Conservation (phyloP, 208 protist species). For the Leishmania aethiopica region DNA sequence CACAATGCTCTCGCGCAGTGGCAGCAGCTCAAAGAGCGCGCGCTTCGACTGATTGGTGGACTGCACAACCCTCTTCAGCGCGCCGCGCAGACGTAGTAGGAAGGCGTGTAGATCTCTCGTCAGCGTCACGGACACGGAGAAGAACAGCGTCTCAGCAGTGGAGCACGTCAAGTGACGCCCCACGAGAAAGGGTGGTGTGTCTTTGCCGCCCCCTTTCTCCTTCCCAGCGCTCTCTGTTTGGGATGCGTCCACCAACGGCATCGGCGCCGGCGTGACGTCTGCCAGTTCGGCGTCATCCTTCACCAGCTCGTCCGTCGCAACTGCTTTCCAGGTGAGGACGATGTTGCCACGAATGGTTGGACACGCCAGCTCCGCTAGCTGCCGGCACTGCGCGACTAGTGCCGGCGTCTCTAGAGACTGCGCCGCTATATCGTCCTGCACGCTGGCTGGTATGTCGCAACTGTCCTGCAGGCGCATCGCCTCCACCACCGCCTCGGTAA, state of each 20-base stretch:
- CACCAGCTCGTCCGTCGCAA: slow-evolving; percentile 32
- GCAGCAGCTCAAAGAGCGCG: slow-evolving; percentile 50
- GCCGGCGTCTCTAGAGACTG: slow-evolving; percentile 21
- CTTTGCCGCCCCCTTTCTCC: neutral
- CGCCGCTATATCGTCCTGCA: slow-evolving; percentile 21
- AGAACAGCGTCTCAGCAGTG: slow-evolving; percentile 62
- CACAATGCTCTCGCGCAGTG: slow-evolving; percentile 45
- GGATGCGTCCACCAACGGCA: neutral
- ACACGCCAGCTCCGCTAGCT: slow-evolving; percentile 34
- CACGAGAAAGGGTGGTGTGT: slow-evolving; percentile 28
- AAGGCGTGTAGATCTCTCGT: slow-evolving; percentile 52
- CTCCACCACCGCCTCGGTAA: slow-evolving; percentile 9
- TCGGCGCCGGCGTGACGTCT: slow-evolving; percentile 2
- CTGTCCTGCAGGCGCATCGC: slow-evolving; percentile 13
- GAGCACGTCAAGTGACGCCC: slow-evolving; percentile 68
- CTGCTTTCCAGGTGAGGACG: slow-evolving; percentile 36
- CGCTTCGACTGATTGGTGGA: slow-evolving; percentile 32
- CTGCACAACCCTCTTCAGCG: slow-evolving; percentile 48
- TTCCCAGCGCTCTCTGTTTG: neutral
- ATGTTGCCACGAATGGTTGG: slow-evolving; percentile 41
- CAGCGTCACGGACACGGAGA: slow-evolving; percentile 59
- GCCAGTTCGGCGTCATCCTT: slow-evolving; percentile 24
- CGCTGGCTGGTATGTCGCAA: slow-evolving; percentile 2
- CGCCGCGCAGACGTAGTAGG: slow-evolving; percentile 47
- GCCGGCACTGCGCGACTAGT: slow-evolving; percentile 45